Evolutionary conservation across 805 yeast species (phyloP), one percentile per base, ranked within the genome.

Genomic region (Ogataea salicorniae): DNA sequence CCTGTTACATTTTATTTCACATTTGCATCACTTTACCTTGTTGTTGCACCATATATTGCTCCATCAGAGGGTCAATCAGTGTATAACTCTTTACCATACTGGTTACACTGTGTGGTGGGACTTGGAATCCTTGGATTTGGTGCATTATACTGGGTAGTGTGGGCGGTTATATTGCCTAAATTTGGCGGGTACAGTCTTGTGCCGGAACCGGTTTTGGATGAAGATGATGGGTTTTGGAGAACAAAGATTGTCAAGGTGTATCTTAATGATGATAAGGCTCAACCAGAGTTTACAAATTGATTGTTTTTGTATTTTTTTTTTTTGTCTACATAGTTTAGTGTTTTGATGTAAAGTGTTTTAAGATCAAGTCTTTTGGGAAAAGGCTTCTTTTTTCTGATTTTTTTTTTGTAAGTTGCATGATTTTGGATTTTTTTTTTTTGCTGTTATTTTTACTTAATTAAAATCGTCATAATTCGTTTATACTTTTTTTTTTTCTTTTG

Each of bases 31-130:
- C 57, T 83, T 31, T 87, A 85, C 61, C 71, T 87, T 58, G 74
- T 85, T 46, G 77, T 79, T 47, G 91, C 92, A 33, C 95, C 95
- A 43, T 87, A 84, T 61, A 74, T 87, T 51, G 89, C 94, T 40
- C 95, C 95, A 42, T 61, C 72, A 18, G 71, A 59, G 17, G 86
- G 83, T 34, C 83, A 84, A 67, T 72, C 75, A 35, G 90, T 87
- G 46, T 87, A 87, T 72, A 65, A 78, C n/a, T 54, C 63, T 43
- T 69, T 87, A 58, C 95, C 95, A 29, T 87, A 87, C 69, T 87
- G 80, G 74, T 38, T 53, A 5, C 59, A 55, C 63, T 82, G 89
- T 61, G 94, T 86, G 43, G 87, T 84, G n/a, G 83, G 90, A 13
- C 77, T 89, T 81, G 90, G 84, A 54, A 73, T 87, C 41, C 82